Base-by-base conservation (phyloP, 352 stramenopile species). In the Saprolegnia parasitica region DNA sequence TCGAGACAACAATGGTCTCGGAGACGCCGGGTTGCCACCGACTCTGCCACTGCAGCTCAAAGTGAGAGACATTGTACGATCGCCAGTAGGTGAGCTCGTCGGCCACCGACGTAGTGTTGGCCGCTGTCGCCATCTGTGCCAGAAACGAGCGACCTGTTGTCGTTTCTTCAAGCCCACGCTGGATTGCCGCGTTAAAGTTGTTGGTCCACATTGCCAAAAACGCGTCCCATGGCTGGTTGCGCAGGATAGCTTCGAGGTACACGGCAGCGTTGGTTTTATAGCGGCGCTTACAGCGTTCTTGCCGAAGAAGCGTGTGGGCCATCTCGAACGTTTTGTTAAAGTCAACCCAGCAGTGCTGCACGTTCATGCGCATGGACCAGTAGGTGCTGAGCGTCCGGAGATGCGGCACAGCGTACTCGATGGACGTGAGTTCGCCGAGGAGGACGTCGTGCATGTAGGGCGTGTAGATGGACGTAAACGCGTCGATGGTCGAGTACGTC, bases 271-370 rank as follows among this genome's bases (percentile, higher is more conserved):
- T 67, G 24, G 6, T 3, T 11, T 15, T 23, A 20, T 67, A 67
- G 29, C 20, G 21, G 20, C 4, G 35, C 13, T 16, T 3, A 32
- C 60, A 67, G 5, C 60, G 60, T 18, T 29, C 4, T 20, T 67
- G 60, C 13, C 60, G 60, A 9, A 16, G 5, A 5, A 39, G 10
- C 21, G 60, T 67, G 60, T 67, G 60, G 23, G 60, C 60, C 37
- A 67, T 54, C 29, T 67, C 60, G 56, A 67, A 67, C 6, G 21
- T 23, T 4, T 29, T 4, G 60, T 67, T 49, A 20, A 67, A 67
- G n/a, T 67, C 60, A 26, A 67, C 60, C 60, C 60, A 67, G 29
- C 60, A 67, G 47, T 67, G 42, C 60, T 67, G 60, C 5, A 42
- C 21, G 4, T 23, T 32, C 24, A 67, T 42, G 24, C 39, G 23